Percentiles rank a stretch among this genome's conserved stretches.
Evolutionary conservation across 768 basidiomycete species (phyloP).

Genomic region (Polyporus arcularius): DNA sequence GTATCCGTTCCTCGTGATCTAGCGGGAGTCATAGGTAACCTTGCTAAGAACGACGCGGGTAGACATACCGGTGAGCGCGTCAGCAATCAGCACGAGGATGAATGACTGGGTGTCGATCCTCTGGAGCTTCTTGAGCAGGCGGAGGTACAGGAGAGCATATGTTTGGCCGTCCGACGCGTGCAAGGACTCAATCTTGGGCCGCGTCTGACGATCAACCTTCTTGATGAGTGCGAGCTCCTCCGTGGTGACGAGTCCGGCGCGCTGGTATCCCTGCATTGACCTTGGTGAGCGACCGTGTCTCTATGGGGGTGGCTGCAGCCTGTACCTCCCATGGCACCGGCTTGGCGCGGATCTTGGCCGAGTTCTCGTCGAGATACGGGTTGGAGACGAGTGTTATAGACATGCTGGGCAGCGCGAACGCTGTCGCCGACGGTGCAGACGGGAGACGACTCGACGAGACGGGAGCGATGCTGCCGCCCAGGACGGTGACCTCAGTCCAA

Average conservation of each 20-base stretch:
- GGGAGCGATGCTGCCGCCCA: slow-evolving; percentile 1
- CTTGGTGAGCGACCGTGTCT: slow-evolving; percentile 22
- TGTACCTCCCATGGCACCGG: slow-evolving; percentile 95
- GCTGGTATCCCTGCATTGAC: slow-evolving; percentile 81
- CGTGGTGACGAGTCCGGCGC: slow-evolving; percentile 84
- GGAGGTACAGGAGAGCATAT: slow-evolving; percentile 88
- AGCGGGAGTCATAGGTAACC: background rate
- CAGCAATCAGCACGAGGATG: slow-evolving; percentile 83
- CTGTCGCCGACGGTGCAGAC: slow-evolving; percentile 1
- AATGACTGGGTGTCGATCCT: slow-evolving; percentile 87
- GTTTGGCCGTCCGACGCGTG: slow-evolving; percentile 79
- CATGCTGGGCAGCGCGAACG: slow-evolving; percentile 43
- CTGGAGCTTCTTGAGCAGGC: slow-evolving; percentile 83
- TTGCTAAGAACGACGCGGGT: background rate
- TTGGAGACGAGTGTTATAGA: slow-evolving; percentile 78
- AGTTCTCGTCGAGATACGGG: slow-evolving; percentile 82
- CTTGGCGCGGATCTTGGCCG: slow-evolving; percentile 86
- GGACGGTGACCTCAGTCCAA: slow-evolving; percentile 19
- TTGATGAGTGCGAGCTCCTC: slow-evolving; percentile 90
- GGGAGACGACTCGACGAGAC: slow-evolving; percentile 1
- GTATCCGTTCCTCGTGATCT: slow-evolving; percentile 90
- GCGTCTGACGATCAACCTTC: slow-evolving; percentile 82
- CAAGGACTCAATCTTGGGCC: slow-evolving; percentile 70
- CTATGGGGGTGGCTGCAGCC: slow-evolving; percentile 1
- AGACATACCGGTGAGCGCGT: slow-evolving; percentile 75